Base-by-base conservation (phyloP, 163 green algal species). In the Prototheca wickerhamii region DNA sequence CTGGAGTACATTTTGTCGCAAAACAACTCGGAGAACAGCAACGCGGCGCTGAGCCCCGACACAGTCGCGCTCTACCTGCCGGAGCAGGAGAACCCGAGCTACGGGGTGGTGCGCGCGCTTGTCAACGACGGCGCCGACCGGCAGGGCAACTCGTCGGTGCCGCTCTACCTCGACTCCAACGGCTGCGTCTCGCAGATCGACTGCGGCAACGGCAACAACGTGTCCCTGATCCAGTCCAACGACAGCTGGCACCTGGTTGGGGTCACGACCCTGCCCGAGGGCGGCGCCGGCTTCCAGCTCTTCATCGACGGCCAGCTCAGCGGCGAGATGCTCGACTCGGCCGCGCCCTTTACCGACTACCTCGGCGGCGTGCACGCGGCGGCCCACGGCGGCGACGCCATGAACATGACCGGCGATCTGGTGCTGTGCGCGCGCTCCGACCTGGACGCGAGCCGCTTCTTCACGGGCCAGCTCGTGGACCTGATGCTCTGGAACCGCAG, bases 161-260 rank as follows among this genome's bases (percentile, higher is more conserved):
- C 64, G 15, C 59, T 65, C 52, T 79, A 58, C 60, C 31, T 79
- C 6, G 72, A 79, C 63, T 75, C 67, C 2, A 55, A 67, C 20
- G 71, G 71, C 33, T 74, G 65, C 51, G 60, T 74, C 23, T 21
- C 31, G 18, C 23, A 44, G 17, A 26, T 44, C 25, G 5, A 49
- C 4, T 61, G 55, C 32, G 6, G 8, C 32, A 44, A 44, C 4
- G 20, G 23, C 10, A 54, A 54, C 12, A 60, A 37, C 53, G 8
- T 60, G 23, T 40, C 53, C 15, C 53, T 37, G 28, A 56, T 30
- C 49, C 12, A 28, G 49, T 20, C 15, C 49, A 30, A 55, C 28
- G 26, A 49, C 7, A 29, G 64, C 7, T 90, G 82, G 82, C 83
- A 90, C 77, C 73, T 82, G 67, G 10, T 88, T 34, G 80, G 64